phyloP scores from a whole-genome alignment of 2,329 filamentous ascomycete genomes.

The Hortaea werneckii region DNA sequence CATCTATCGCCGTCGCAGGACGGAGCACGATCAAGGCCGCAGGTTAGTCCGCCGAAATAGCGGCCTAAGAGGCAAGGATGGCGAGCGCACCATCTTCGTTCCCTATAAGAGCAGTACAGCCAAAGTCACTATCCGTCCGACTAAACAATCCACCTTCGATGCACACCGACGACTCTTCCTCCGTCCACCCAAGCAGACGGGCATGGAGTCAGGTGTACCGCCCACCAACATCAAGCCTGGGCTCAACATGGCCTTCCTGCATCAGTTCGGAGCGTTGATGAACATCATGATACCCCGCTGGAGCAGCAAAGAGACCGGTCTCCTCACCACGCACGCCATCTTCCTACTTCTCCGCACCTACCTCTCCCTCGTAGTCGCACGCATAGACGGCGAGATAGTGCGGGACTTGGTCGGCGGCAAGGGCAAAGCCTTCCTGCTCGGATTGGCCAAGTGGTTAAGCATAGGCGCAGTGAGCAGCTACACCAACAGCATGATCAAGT shows the following conservation, averaged over 20 bases:
- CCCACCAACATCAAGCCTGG: constrained; percentile 87
- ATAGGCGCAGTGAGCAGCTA: constrained; percentile 90
- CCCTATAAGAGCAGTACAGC: constrained; percentile 80
- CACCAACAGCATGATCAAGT: constrained; percentile 99
- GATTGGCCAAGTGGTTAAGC: constrained; percentile 88
- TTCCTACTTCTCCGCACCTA: constrained; percentile 92
- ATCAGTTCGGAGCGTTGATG: constrained; percentile 90
- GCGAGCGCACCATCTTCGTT: constrained; percentile 87
- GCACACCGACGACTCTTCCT: constrained; percentile 88
- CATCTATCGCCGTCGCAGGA: constrained; percentile 62
- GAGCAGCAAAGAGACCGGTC: constrained; percentile 88
- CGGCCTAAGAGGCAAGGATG: constrained; percentile 81
- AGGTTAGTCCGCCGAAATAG: constrained; percentile 84
- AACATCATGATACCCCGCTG: constrained; percentile 97
- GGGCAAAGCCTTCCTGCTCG: constrained; percentile 76
- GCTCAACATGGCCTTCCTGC: constrained; percentile 86
- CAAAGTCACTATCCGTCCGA: constrained; percentile 83
- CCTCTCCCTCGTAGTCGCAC: constrained; percentile 81
- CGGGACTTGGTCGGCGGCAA: constrained; percentile 92
- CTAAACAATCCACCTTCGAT: constrained; percentile 89
- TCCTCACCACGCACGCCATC: constrained; percentile 77
- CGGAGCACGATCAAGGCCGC: constrained; percentile 72
- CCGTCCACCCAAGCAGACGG: constrained; percentile 65
- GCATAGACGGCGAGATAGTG: constrained; percentile 91
- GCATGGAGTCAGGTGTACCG: constrained; percentile 56